Evolutionary conservation across 371 early-diverging fungal species (phyloP), one percentile per base, ranked within the genome.

Genomic region (Saksenaea vasiformis): DNA sequence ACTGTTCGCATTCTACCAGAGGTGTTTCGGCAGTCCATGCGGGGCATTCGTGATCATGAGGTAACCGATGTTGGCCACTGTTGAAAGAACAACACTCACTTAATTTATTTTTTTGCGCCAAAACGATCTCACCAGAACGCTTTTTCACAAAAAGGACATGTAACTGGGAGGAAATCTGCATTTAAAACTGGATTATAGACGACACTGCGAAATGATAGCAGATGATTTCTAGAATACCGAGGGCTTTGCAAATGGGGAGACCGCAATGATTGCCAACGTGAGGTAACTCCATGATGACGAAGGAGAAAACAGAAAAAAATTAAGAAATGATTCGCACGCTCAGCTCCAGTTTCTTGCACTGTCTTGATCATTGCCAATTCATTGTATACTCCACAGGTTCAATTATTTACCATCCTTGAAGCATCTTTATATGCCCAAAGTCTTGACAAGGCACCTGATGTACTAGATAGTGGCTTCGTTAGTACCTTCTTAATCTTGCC

Each of bases 31-130:
- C 35, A 13, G 26, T 39, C 64, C 68, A 72, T 37, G 62, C 35
- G 0, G 34, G 28, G 37, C 77, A 77, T 0, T 61, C 17, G 56
- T 77, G 77, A 43, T 55, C 51, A 19, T 61, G 11, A 37, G 77
- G 74, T 2, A 77, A 39, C 15, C 74, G 63, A 56, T 77, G 77
- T 1, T 74, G 63, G 3, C 70, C 74, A 66, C 77, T 77, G 51
- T 24, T 54, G 22, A 31, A 41, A 44, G 36, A 64, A 15, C 19
- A 22, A n/a, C n/a, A n/a, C n/a, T n/a, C n/a, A n/a, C n/a, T 1
- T 15, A 47, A 39, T 24, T 34, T 15, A 38, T 22, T 28, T 31
- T 24, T 5, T 41, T 43, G 28, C 22, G 24, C 31, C 7, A 47
- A 24, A 5, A 11, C 53, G 2, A 19, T 15, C 38, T 44, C 27